phyloP scores from a whole-genome alignment of 208 protist genomes.

The Histomonas meleagridis region DNA sequence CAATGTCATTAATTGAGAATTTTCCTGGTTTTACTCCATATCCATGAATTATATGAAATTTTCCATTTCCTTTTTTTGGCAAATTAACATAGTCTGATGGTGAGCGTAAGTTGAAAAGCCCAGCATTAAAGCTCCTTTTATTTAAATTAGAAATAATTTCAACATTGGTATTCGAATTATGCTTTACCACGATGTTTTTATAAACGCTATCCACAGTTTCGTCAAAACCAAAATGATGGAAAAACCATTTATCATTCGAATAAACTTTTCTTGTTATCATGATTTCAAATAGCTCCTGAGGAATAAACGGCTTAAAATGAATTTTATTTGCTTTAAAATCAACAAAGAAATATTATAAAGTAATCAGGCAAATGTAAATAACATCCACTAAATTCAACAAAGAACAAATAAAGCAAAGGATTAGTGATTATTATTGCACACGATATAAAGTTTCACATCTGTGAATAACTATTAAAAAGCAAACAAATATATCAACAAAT shows the following conservation, averaged over 20 bases:
- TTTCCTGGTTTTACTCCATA: not conserved
- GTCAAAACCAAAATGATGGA: not conserved
- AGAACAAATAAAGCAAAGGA: too few species aligned
- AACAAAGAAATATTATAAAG: too few species aligned
- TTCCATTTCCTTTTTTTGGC: not conserved
- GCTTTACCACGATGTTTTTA: not conserved
- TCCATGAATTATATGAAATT: constrained; percentile 7
- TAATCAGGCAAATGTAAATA: too few species aligned
- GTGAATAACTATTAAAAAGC: too few species aligned
- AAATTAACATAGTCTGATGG: not conserved
- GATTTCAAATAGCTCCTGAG: too few species aligned
- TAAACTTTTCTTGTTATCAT: too few species aligned
- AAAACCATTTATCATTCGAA: not conserved
- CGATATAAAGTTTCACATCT: too few species aligned
- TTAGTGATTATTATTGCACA: too few species aligned
- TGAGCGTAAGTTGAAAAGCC: not conserved
- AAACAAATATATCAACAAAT: too few species aligned
- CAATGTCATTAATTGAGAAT: not conserved
- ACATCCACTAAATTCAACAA: too few species aligned
- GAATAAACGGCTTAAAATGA: too few species aligned
- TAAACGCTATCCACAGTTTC: not conserved
- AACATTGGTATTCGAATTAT: not conserved
- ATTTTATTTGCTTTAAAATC: too few species aligned
- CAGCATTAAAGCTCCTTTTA: not conserved
- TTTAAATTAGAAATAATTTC: not conserved